These are phyloP conservation scores for Claviceps africana DNA, from an alignment of 2,329 filamentous ascomycete genomes.

Conservation along the genomic window DNA sequence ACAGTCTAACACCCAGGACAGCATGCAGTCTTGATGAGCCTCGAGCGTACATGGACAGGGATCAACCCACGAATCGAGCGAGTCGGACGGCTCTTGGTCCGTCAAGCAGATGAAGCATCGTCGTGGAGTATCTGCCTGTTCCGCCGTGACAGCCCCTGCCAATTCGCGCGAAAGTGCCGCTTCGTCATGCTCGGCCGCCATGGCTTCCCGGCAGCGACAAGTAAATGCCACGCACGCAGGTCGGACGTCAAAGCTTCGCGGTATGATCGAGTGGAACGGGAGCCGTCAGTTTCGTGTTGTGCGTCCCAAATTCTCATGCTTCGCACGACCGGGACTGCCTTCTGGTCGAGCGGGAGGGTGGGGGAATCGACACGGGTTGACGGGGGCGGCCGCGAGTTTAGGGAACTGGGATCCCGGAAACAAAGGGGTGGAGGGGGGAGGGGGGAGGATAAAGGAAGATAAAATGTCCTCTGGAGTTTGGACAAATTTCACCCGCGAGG, in stretches of 20 bases:
- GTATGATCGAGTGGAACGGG: neutral
- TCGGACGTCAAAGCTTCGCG: too few species aligned
- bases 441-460: too few species aligned
- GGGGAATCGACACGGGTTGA: neutral
- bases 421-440: too few species aligned
- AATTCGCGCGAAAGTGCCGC: slow-evolving; percentile 7
- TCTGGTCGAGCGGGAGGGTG: neutral
- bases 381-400: neutral
- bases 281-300: neutral
- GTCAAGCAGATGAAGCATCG: slow-evolving; percentile 52
- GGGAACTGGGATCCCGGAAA: too few species aligned
- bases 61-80: slow-evolving; percentile 56
- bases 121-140: slow-evolving; percentile 18
- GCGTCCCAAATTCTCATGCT: neutral
- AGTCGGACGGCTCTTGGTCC: slow-evolving; percentile 35
- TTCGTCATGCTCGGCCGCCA: slow-evolving; percentile 1
- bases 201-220: neutral
- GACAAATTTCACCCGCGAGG: neutral
- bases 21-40: slow-evolving; percentile 77
- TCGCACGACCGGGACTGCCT: neutral
- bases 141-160: slow-evolving; percentile 7
- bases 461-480: too few species aligned
- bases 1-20: slow-evolving; percentile 87
- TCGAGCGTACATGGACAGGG: slow-evolving; percentile 84
- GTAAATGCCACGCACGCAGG: neutral